These are phyloP conservation scores for Leptographium radiaticola DNA, from an alignment of 2,329 filamentous ascomycete genomes.

Conservation along the genomic window DNA sequence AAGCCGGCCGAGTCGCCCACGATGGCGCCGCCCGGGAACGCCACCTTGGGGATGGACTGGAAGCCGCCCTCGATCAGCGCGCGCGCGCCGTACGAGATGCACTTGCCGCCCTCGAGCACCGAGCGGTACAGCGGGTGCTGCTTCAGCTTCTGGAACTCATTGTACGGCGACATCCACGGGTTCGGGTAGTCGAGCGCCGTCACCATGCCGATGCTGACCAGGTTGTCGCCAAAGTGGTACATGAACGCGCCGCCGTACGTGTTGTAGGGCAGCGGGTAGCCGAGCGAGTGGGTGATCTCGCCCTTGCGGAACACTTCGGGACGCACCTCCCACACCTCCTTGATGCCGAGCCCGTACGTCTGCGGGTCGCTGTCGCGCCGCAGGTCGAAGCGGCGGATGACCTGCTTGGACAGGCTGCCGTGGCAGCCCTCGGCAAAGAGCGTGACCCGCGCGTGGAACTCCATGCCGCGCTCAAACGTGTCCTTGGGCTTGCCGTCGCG, in stretches of 20 bases:
- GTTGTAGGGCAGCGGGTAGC: conserved; percentile 75
- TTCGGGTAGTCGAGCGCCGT: conserved; percentile 92
- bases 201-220: conserved; percentile 84
- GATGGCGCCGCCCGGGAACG: conserved; percentile 88
- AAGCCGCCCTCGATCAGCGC: conserved; percentile 90
- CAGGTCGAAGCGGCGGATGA: conserved; percentile 87
- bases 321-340: conserved; percentile 94
- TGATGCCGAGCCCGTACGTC: conserved; percentile 87
- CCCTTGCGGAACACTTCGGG: conserved; percentile 87
- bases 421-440: conserved; percentile 93
- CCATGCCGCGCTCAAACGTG: conserved; percentile 91
- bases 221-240: conserved; percentile 98
- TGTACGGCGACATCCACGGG: conserved; percentile 90
- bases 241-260: conserved; percentile 98
- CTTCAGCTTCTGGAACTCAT: conserved; percentile 97
- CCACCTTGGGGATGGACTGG: conserved; percentile 93
- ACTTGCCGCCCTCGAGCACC: conserved; percentile 90
- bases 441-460: conserved; percentile 87
- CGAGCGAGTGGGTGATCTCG: conserved; percentile 77
- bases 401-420: conserved; percentile 86
- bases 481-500: conserved; percentile 77
- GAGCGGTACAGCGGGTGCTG: conserved; percentile 82
- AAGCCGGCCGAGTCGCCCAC: conserved; percentile 96
- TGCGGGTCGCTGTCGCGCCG: conserved; percentile 82
- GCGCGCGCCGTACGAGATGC: conserved; percentile 88